These are phyloP conservation scores for Penicillium sp. DNA, from an alignment of 2,329 filamentous ascomycete species.

Conservation along the genomic window DNA sequence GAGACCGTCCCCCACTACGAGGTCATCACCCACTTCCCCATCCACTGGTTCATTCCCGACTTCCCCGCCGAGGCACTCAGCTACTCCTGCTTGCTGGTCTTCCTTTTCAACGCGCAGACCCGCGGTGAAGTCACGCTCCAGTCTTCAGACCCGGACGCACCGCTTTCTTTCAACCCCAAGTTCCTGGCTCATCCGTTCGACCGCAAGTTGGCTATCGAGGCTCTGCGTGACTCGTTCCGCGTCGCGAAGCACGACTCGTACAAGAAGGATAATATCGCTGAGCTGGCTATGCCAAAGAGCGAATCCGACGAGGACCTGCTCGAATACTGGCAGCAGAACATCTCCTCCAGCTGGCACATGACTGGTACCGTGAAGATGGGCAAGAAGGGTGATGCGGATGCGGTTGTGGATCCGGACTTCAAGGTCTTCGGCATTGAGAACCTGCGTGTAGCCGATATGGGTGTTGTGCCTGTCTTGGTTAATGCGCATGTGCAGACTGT, in stretches of 20 bases:
- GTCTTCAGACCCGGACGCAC: conserved; percentile 54
- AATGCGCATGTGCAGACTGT: conserved; percentile 56
- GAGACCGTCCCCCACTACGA: conserved; percentile 62
- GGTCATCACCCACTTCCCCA: conserved; percentile 52
- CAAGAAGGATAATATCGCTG: conserved; percentile 47
- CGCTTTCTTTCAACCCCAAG: conserved; percentile 56
- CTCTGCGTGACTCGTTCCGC: conserved; percentile 45
- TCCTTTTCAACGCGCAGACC: conserved; percentile 58
- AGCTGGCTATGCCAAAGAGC: conserved; percentile 49
- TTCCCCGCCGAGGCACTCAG: conserved; percentile 40
- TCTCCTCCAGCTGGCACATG: conserved; percentile 58
- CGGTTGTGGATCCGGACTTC: conserved; percentile 52
- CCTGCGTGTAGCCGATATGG: conserved; percentile 48
- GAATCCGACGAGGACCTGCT: conserved; percentile 58
- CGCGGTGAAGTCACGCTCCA: conserved; percentile 56
- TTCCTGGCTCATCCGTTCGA: conserved; percentile 60
- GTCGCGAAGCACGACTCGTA: conserved; percentile 49
- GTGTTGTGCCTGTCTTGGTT: conserved; percentile 42
- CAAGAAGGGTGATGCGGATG: conserved; percentile 42
- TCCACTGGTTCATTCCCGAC: conserved; percentile 47
- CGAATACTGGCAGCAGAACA: conserved; percentile 50
- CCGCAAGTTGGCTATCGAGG: conserved; percentile 52
- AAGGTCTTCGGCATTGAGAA: conserved; percentile 41
- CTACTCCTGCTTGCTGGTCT: conserved; percentile 50
- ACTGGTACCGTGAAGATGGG: conserved; percentile 63